Base-by-base conservation (phyloP, 1,139 yeast species). In the Debaryomycetaceae sp. region DNA sequence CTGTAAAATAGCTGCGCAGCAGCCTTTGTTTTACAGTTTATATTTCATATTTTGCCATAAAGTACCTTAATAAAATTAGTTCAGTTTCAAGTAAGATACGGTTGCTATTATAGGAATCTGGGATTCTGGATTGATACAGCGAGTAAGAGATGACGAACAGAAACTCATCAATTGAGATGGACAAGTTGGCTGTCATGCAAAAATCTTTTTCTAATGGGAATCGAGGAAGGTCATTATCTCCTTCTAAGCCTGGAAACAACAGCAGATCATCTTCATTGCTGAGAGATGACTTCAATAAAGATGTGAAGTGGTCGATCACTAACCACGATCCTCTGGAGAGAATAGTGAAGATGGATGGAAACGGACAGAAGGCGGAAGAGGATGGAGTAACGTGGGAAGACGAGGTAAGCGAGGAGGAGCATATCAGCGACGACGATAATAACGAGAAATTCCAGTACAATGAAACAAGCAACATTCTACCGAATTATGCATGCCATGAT, bases 241-340 rank as follows among this genome's bases (percentile, higher is more conserved):
- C 78, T 4, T 51, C 64, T n/a, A 54, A 63, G 6, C 52, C 61
- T 2, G 59, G 60, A 14, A 56, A 56, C 45, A 60, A 60, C 42
- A 59, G 66, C 42, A 56, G 77, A 40, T 68, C 75, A 23, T 62
- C 68, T 14, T 71, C 76, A n/a, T 55, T 61, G 3, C 66, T 63
- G 57, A 64, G 65, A 38, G 76, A 69, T 43, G 76, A 69, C 34
- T 62, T 55, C 46, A 60, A 62, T 45, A 65, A 63, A 36, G 78
- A 73, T 22, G 58, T 75, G 45, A 76, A 76, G 49, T 74, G 78
- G 78, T 69, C 76, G 6, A 72, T 74, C 40, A 69, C 73, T 44
- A 72, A 69, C 50, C 78, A 72, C 47, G 87, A 83, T 52, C 88
- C 88, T 0, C 80, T 80, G 58, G 83, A 80, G 46, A 62, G 87